Evolutionary conservation across 2,329 filamentous ascomycete species (phyloP), one percentile per base, ranked within the genome.

Genomic region (Monosporascus sp.): DNA sequence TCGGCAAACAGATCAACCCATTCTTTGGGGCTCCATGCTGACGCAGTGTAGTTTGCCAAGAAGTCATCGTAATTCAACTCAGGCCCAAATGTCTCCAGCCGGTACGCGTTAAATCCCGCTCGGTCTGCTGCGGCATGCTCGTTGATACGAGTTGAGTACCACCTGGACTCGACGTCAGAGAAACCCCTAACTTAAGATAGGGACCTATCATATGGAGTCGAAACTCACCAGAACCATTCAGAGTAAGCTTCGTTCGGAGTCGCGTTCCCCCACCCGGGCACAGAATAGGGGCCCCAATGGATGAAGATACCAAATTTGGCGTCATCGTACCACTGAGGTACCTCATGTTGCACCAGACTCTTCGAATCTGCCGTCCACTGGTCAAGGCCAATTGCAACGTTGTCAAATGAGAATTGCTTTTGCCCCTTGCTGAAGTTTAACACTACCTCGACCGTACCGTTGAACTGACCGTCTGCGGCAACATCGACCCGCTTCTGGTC

Each of bases 291-390:
- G 0, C 81, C 80, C 78, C 81, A 83, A 55, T 83, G 81, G 41
- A 83, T 79, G 60, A 85, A 83, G 38, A 84, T 83, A 0, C 81
- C 81, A 55, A 72, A 84, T 53, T 85, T 84, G 22, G 71, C 76
- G 43, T 75, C 70, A 51, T 79, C 72, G 57, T 75, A 84, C 80
- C 81, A 83, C 5, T 72, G 68, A 0, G 79, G 79, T 15, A 73
- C 72, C 60, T 71, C 69, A 47, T 76, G 73, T 18, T 62, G 64
- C 1, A 66, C 65, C 3, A 76, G 63, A 52, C 67, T 74, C 9
- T 65, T 60, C 0, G 68, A 48, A 8, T 72, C 70, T 5, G 66
- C 54, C 0, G 67, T 69, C 61, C 65, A 74, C 7, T 70, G 64
- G 1, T 60, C 62, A n/a, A 74, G 57, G 1, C 72, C 72, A 22